phyloP scores from a whole-genome alignment of 2,329 filamentous ascomycete genomes.

The Coleophoma crateriformis region DNA sequence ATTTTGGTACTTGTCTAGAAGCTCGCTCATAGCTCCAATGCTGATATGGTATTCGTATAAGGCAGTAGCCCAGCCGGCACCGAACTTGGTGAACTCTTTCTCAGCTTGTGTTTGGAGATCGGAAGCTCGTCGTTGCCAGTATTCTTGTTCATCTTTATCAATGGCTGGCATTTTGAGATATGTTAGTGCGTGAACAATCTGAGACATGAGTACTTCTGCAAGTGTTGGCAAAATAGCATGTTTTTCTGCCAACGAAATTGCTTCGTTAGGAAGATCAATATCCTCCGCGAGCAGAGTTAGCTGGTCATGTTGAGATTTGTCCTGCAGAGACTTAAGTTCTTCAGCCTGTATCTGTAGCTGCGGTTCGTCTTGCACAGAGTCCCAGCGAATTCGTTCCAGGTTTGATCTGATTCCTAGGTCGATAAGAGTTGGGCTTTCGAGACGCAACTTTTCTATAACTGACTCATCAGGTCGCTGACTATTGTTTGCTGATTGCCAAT shows the following conservation, averaged over 20 bases:
- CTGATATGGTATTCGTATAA: constrained; percentile 76
- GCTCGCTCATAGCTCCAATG: constrained; percentile 56
- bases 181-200: constrained; percentile 10
- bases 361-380: constrained; percentile 42
- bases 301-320: constrained; percentile 36
- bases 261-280: constrained; percentile 49
- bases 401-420: constrained; percentile 52
- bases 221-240: constrained; percentile 59
- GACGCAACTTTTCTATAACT: constrained; percentile 39
- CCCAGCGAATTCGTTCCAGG: constrained; percentile 54
- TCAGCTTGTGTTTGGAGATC: constrained; percentile 23
- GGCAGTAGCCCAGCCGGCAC: constrained; percentile 53
- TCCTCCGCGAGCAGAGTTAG: constrained; percentile 37
- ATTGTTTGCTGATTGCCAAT: constrained; percentile 22
- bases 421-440: constrained; percentile 47
- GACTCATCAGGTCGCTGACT: constrained; percentile 16
- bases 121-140: constrained; percentile 2
- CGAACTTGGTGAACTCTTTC: constrained; percentile 43
- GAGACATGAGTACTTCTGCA: constrained; percentile 36
- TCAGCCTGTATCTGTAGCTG: constrained; percentile 41
- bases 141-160: constrained; percentile 4
- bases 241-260: constrained; percentile 56
- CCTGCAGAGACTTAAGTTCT: constrained; percentile 36
- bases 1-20: constrained; percentile 69
- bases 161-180: neutral